These are phyloP conservation scores for Primulina eburnea DNA, from an alignment of 257 asterid species.

Conservation along the genomic window DNA sequence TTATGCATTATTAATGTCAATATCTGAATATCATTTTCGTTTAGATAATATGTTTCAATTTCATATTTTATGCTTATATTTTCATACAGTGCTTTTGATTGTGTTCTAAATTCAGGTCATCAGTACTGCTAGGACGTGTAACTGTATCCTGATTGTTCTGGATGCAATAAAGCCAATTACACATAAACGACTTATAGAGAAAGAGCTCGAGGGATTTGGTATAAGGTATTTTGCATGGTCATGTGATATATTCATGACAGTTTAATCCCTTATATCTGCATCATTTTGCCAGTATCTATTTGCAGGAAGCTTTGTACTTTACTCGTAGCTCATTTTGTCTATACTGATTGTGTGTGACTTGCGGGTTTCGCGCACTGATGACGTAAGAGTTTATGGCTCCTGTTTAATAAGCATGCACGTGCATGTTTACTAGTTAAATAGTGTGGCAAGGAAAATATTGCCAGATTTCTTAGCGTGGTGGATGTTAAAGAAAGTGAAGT, in stretches of 20 bases:
- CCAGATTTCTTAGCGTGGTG: not conserved
- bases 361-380: not conserved
- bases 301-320: not conserved
- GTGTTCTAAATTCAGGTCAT: slow-evolving; percentile 59
- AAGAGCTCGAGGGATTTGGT: slow-evolving; percentile 98
- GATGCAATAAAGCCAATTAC: slow-evolving; percentile 99
- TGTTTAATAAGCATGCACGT: not conserved
- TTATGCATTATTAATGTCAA: not conserved
- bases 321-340: not conserved
- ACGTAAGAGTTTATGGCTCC: not conserved
- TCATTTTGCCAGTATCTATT: not conserved
- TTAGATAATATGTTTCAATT: slow-evolving; percentile 4
- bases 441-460: not conserved
- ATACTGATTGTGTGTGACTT: not conserved
- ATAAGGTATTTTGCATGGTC: slow-evolving; percentile 59
- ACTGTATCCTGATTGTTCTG: slow-evolving; percentile 87
- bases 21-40: not conserved
- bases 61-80: slow-evolving; percentile 17
- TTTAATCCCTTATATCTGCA: not conserved
- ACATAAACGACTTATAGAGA: slow-evolving; percentile 94
- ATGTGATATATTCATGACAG: not conserved
- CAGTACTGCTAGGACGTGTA: slow-evolving; percentile 98
- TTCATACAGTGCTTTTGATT: slow-evolving; percentile 9
- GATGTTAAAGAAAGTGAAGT: not conserved
- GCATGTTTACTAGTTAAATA: not conserved